Evolutionary conservation across 768 basidiomycete genomes (phyloP).

Genomic region (Heimioporus sp.): DNA sequence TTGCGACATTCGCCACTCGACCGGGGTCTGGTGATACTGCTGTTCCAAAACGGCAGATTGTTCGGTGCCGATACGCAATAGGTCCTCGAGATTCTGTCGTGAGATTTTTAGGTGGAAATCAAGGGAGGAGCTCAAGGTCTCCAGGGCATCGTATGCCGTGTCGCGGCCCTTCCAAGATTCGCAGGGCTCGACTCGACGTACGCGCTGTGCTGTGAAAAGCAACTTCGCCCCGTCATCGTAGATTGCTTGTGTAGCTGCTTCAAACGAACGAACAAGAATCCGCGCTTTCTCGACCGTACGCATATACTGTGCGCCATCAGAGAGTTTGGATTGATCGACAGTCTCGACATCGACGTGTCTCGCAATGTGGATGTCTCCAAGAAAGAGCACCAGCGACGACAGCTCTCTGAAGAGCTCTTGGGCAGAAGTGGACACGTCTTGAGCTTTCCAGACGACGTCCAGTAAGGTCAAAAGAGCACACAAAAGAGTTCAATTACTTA

Average conservation of each 20-base stretch:
- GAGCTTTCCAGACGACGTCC: conserved; percentile 14
- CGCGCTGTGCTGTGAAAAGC: conserved; percentile 38
- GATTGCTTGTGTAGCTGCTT: conserved; percentile 47
- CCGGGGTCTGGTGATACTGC: conserved; percentile 36
- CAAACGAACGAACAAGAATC: conserved; percentile 45
- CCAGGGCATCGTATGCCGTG: conserved; percentile 27
- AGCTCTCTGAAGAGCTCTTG: conserved; percentile 37
- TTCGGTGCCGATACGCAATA: conserved; percentile 38
- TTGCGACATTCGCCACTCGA: conserved; percentile 48
- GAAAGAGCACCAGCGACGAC: conserved; percentile 38
- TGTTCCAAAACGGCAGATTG: conserved; percentile 37
- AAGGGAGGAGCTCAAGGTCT: conserved; percentile 29
- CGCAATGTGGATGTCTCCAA: conserved; percentile 52
- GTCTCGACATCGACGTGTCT: conserved; percentile 52
- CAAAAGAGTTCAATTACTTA: conserved; percentile 2
- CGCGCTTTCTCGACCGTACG: conserved; percentile 46
- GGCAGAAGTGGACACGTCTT: conserved; percentile 24
- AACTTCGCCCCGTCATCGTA: conserved; percentile 47
- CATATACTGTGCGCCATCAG: conserved; percentile 37
- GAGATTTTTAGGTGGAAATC: conserved; percentile 34
- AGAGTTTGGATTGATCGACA: conserved; percentile 28
- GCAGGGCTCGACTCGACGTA: conserved; percentile 25
- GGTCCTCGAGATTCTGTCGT: conserved; percentile 38
- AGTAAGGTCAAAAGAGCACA: neutral
- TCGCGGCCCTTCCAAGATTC: conserved; percentile 23